Evolutionary conservation across 805 yeast genomes (phyloP).

Genomic region (Hanseniaspora vineae): DNA sequence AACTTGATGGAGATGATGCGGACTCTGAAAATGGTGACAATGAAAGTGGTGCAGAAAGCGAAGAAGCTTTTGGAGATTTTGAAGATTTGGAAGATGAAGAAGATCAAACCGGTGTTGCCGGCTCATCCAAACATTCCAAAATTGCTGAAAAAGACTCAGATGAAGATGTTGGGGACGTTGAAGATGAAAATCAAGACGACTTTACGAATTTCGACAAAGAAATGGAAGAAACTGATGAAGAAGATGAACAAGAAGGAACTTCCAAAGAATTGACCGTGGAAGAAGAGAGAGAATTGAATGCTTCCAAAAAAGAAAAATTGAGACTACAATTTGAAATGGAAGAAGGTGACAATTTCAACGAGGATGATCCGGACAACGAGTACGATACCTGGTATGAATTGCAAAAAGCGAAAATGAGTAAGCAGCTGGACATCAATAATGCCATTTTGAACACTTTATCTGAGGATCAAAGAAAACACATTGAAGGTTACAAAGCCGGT

Average conservation of each 20-base stretch:
- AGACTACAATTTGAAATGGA: conserved; percentile 72
- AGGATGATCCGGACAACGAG: conserved; percentile 70
- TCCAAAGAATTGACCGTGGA: conserved; percentile 38
- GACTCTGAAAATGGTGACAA: conserved; percentile 18
- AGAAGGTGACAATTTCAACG: conserved; percentile 57
- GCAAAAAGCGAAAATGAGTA: conserved; percentile 93
- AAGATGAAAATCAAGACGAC: conserved; percentile 26
- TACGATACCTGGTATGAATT: conserved; percentile 96
- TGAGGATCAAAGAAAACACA: conserved; percentile 55
- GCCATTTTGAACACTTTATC: conserved; percentile 67
- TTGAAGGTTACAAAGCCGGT: conserved; percentile 91
- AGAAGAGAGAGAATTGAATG: conserved; percentile 67
- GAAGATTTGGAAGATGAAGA: conserved; percentile 35
- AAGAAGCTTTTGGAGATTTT: conserved; percentile 42
- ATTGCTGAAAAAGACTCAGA: conserved; percentile 5
- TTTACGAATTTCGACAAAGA: conserved; percentile 31
- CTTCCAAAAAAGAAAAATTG: conserved; percentile 79
- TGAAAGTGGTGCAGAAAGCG: conserved; percentile 31
- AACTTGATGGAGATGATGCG: conserved; percentile 15
- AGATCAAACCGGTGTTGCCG: conserved; percentile 9
- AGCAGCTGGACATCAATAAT: conserved; percentile 88
- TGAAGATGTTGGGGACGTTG: conserved; percentile 3
- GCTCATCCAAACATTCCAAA: conserved; percentile 6
- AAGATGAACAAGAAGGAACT: conserved; percentile 23
- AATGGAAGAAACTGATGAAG: conserved; percentile 34